Evolutionary conservation across 306 rosid species (phyloP), one percentile per base, ranked within the genome.

Genomic region (Dryas octopetala): DNA sequence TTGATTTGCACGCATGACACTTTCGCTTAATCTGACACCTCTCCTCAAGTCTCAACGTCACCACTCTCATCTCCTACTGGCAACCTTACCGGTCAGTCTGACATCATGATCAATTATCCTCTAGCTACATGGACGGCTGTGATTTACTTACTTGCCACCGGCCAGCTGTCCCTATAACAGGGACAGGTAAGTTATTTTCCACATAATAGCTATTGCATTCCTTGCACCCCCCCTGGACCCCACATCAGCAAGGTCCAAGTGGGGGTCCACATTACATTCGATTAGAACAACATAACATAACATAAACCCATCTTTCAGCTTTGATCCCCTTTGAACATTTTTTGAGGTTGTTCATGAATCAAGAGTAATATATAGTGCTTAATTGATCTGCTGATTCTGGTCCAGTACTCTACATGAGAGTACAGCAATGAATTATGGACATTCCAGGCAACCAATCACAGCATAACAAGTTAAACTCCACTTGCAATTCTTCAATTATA

Each of bases 161-260:
- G 82, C 79, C 85, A 77, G 82, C 79, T 77, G 75, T 77, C 74
- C n/a, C n/a, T n/a, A n/a, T n/a, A n/a, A n/a, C n/a, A n/a, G n/a
- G n/a, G n/a, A n/a, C n/a, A n/a, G n/a, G n/a, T n/a, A n/a, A n/a
- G n/a, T n/a, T n/a, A n/a, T n/a, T n/a, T n/a, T n/a, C n/a, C n/a
- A n/a, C n/a, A n/a, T n/a, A n/a, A 1, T 70, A 53, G 50, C 62
- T 40, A 70, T 50, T 78, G 51, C 81, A 77, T 81, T 87, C 76
- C 73, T 40, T 81, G 52, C 40, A 23, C 23, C 23, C 23, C 23
- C 50, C 38, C 19, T 44, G 3, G 76, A 45, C 28, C 54, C 79
- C 78, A 53, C 48, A 66, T 68, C 45, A 28, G 44, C 62, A 66
- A 66, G n/a, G 83, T 86, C 91, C 85, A 83, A 79, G 79, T 72